Evolutionary conservation across 768 basidiomycete genomes (phyloP).

Genomic region (Scleroderma bovista): DNA sequence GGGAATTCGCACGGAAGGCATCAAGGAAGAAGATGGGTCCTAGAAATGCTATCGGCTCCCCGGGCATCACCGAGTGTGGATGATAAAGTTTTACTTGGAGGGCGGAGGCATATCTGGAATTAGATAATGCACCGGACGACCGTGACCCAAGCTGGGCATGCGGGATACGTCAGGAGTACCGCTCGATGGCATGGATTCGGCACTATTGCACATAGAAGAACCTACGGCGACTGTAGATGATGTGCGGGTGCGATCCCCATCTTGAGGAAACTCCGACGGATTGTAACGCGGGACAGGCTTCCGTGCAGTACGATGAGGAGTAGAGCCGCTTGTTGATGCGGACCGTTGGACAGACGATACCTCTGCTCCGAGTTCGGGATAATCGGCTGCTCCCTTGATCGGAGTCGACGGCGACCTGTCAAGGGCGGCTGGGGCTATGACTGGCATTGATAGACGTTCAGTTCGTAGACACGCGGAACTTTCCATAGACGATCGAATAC

Average conservation of each 20-base stretch:
- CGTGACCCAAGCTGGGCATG: conserved; percentile 43
- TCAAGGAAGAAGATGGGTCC: conserved; percentile 1
- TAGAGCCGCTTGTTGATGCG: conserved; percentile 22
- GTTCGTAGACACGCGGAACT: conserved; percentile 17
- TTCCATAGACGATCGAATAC: conserved; percentile 30
- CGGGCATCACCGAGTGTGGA: not conserved
- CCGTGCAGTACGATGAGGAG: conserved; percentile 33
- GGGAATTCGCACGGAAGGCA: not conserved
- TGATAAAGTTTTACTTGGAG: conserved; percentile 6
- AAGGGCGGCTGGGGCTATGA: conserved; percentile 10
- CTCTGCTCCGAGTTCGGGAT: conserved; percentile 22
- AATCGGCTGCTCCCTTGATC: conserved; percentile 23
- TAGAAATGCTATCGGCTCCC: not conserved
- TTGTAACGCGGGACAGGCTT: conserved; percentile 57
- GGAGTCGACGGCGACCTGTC: conserved; percentile 14
- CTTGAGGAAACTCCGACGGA: conserved; percentile 19
- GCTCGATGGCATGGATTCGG: conserved; percentile 9
- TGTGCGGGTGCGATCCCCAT: conserved; percentile 16
- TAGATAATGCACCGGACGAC: conserved; percentile 48
- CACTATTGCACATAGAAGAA: conserved; percentile 26
- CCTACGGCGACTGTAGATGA: conserved; percentile 16
- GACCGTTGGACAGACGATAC: conserved; percentile 20
- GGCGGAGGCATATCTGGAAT: conserved; percentile 53
- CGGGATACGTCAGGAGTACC: conserved; percentile 26
- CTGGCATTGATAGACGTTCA: conserved; percentile 28